Evolutionary conservation across 1,284 basidiomycete genomes (phyloP), one percentile per base, ranked within the genome.

Genomic region (Laetiporus sulphureus): DNA sequence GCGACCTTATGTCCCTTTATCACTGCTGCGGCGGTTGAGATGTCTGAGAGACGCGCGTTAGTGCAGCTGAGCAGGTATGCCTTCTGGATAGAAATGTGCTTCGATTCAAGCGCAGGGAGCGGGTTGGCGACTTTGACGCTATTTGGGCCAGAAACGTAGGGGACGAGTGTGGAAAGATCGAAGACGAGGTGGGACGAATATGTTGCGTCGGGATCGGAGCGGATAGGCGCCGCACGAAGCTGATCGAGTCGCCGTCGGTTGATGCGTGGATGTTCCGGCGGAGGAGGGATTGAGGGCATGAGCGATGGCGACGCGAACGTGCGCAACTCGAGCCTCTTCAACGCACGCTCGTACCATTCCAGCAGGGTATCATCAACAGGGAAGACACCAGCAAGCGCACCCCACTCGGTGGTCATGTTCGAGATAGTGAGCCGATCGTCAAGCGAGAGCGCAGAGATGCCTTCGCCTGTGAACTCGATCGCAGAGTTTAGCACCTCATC

Each of bases 321-420:
- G 37, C 87, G 77, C 39, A 86, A 68, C 60, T 95, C 89, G 36
- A 90, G 72, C 62, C 83, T 89, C 49, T 73, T 74, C 47, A 96
- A 66, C 20, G 79, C 69, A n/a, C 69, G 66, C 43, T 91, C 84
- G 63, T 99, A 99, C 94, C 94, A 99, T 19, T 80, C 62, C 29
- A 94, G 61, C 5, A 92, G 76, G 12, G 78, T 79, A 25, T 82
- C 73, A 61, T 99, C 95, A 7, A 93, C 85, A 0, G 95, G 94
- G 71, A 99, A 99, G 11, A 97, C 82, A 32, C 95, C 95, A 5
- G 83, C 92, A 1, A 99, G 78, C 1, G 95, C 95, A 38, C 95
- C 95, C 95, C 95, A 99, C 62, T 99, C 95, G 13, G 96, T 99
- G 3, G 95, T 98, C 95, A 99, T 99, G 64, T 96, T 96, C 24